Evolutionary conservation across 2,329 filamentous ascomycete species (phyloP), one percentile per base, ranked within the genome.

Genomic region (Paramyrothecium sp.): DNA sequence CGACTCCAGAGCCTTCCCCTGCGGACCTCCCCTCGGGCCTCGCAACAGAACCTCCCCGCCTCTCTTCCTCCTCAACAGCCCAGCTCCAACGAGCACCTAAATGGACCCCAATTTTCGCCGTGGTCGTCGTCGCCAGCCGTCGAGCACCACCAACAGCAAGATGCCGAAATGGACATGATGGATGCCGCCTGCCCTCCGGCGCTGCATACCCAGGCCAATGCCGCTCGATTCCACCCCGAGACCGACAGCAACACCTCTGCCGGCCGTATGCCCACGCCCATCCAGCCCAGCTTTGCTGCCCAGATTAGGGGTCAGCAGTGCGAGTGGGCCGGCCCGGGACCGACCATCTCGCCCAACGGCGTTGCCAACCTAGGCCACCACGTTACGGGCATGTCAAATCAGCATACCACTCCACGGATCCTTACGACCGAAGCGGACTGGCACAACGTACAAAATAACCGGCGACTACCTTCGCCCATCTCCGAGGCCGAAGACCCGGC

Each of bases 401-500:
- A 80, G 56, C 71, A 76, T 17, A 76, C 73, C 21, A 71, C 83
- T 4, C 81, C 81, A n/a, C 77, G 80, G 23, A 81, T 75, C 1
- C 73, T 83, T 60, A 74, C 75, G 23, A 71, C 71, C 55, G 65
- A 70, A 11, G 70, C 70, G 8, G 79, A 82, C 56, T 86, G 83
- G 83, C 78, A 77, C 50, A 72, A 78, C 58, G 71, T 80, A 16
- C 80, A 84, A 60, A 82, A 79, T 59, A 81, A 81, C 59, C 76
- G 82, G 23, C 78, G 81, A 17, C 72, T 85, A 1, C 83, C 83
- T 2, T 86, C 83, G 4, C 83, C 83, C n/a, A 86, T 86, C 54
- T 85, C 81, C 54, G 83, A 86, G 61, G 75, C 74, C 19, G 81
- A 84, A 57, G 81, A 83, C 53, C 65, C 63, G 58, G 79, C 78